Evolutionary conservation across 768 basidiomycete species (phyloP), one percentile per base, ranked within the genome.

Genomic region (Lyophyllum decastes): DNA sequence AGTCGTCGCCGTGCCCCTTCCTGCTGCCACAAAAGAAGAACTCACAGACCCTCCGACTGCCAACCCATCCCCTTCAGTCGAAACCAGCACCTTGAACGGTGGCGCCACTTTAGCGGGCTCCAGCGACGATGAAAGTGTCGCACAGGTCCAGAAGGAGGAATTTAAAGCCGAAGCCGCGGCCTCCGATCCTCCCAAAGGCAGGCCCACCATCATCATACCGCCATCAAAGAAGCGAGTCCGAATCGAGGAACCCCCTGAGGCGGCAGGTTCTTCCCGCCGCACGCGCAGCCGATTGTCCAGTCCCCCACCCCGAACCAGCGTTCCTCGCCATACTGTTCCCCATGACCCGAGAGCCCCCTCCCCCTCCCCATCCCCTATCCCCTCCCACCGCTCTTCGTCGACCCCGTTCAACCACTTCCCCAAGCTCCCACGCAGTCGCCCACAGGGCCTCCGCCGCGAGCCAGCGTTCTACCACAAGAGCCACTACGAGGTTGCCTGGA

Each of bases 401-500:
- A 27, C 19, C 17, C 63, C 61, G 11, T 63, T 57, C 49, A 60
- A 63, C 34, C 63, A 61, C 44, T 49, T 46, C 38, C 47, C 52
- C 19, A 21, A 19, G n/a, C 40, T 41, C 34, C 63, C 51, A 14
- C 57, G 50, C n/a, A 12, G 14, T 24, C 47, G 30, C 16, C 55
- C 54, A 33, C 50, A 38, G 19, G 60, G 38, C 22, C 46, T 60
- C 24, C 62, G 56, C n/a, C 62, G 62, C 38, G 56, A 60, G 40
- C 24, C 54, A 14, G 62, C 49, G 8, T 63, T 63, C 43, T 61
- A 54, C 35, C 48, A 57, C 46, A 47, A 48, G n/a, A 58, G 57
- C 8, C 63, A 64, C 49, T 57, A 38, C 43, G 63, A 61, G 33
- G 47, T 61, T 17, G 57, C 43, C 7, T 64, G 63, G 63, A 26